A percentile compares a stretch with the other conserved stretches of the same genome.
Evolutionary conservation across 2,329 filamentous ascomycete species (phyloP).

Genomic region (Epichloe gansuensis): DNA sequence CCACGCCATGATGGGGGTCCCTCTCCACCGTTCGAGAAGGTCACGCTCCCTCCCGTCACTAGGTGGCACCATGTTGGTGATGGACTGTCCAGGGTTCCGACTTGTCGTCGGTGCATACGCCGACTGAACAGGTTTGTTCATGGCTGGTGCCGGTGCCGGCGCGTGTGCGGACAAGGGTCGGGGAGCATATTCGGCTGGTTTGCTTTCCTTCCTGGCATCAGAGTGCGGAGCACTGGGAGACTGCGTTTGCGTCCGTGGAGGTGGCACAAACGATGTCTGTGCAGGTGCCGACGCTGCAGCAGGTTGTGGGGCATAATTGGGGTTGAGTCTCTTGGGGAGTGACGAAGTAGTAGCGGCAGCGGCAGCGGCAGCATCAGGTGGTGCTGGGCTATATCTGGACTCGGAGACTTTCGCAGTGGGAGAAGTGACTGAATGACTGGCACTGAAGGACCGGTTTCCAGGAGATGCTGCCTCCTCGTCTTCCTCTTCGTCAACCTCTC

Average conservation of each 20-base stretch:
- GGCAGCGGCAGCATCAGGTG: constrained; percentile 15
- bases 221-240: constrained; percentile 41
- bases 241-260: constrained; percentile 49
- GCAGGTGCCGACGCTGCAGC: constrained; percentile 20
- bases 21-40: constrained; percentile 80
- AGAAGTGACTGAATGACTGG: constrained; percentile 10
- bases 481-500: constrained; percentile 50
- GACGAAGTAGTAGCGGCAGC: constrained; percentile 33
- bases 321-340: constrained; percentile 40
- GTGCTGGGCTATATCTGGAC: constrained; percentile 27
- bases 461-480: constrained; percentile 14
- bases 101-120: constrained; percentile 20
- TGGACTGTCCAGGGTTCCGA: constrained; percentile 40
- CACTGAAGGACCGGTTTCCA: constrained; percentile 15
- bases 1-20: constrained; percentile 76
- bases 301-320: constrained; percentile 38
- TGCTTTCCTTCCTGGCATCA: constrained; percentile 14
- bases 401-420: constrained; percentile 16
- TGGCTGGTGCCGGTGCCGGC: constrained; percentile 23
- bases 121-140: constrained; percentile 14
- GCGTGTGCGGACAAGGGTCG: constrained; percentile 43
- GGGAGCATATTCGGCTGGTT: constrained; percentile 31
- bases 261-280: constrained; percentile 34
- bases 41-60: constrained; percentile 60
- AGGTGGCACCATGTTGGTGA: constrained; percentile 46